phyloP scores from a whole-genome alignment of 1,139 yeast species.

The Yamadazyma oceani region DNA sequence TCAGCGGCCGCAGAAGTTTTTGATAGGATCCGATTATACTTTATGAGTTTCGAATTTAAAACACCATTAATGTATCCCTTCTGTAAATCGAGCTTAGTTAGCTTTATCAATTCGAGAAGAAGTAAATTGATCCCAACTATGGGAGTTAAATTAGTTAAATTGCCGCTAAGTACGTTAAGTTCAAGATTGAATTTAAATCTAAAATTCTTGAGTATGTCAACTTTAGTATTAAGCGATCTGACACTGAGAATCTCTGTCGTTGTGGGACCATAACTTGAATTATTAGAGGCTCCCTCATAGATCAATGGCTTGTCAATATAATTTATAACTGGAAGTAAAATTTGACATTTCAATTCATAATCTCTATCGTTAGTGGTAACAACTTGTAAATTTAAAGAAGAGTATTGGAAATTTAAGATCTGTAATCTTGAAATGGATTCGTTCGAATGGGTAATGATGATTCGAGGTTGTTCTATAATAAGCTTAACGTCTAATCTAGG shows the following conservation, averaged over 20 bases:
- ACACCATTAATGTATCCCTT: conserved; percentile 31
- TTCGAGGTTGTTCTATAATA: conserved; percentile 46
- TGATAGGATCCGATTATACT: conserved; percentile 11
- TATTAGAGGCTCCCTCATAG: background rate
- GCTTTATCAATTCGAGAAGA: conserved; percentile 26
- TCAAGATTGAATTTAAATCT: conserved; percentile 25
- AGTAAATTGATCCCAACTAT: conserved; percentile 34
- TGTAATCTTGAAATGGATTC: conserved; percentile 21
- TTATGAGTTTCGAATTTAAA: conserved; percentile 27
- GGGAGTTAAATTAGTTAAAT: conserved; percentile 32
- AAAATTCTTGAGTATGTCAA: conserved; percentile 33
- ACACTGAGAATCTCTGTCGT: conserved; percentile 22
- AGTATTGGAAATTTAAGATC: conserved; percentile 37
- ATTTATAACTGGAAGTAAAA: conserved; percentile 33
- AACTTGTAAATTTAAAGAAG: conserved; percentile 38
- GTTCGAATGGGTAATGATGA: conserved; percentile 33
- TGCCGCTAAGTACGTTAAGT: conserved; percentile 23
- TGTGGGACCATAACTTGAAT: conserved; percentile 5
- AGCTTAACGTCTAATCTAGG: conserved; percentile 43
- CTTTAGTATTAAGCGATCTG: conserved; percentile 23
- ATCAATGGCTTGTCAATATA: conserved; percentile 31
- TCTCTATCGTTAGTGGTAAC: conserved; percentile 35
- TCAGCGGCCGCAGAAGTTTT: conserved; percentile 2
- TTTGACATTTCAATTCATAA: conserved; percentile 36
- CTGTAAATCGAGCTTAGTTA: conserved; percentile 27